Evolutionary conservation across 2,329 filamentous ascomycete genomes (phyloP), one percentile per base, ranked within the genome.

Genomic region (Ophiostoma triangulosporum): DNA sequence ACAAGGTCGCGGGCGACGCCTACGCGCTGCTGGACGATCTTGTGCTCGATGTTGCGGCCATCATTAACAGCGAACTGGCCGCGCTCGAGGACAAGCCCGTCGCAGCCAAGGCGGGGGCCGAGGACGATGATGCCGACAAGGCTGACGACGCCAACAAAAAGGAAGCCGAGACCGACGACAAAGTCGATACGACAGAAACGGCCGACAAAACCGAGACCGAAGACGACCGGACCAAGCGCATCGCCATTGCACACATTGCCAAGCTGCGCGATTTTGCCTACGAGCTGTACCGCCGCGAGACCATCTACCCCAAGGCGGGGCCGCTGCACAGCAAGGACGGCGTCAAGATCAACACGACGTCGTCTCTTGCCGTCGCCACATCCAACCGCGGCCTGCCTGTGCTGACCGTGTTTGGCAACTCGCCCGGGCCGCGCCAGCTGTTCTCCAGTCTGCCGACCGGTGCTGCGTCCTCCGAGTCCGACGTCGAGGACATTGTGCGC

Each of bases 391-490:
- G 59, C 65, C 76, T 59, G 67, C 51, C 55, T 15, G 83, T 91
- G 6, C 71, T 96, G 55, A 91, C 87, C 1, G 72, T 95, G 1
- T 83, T 82, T 60, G 88, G 87, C 53, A 85, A 82, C 60, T 85
- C 85, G 38, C 81, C 83, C 1, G 81, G 81, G 46, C 77, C 86
- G 33, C 84, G 82, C 60, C 86, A 91, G 56, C 72, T 96, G 4
- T 96, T 93, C 65, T 95, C 91, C 4, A 95, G 90, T 66, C 72
- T 95, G 50, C 86, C 85, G 59, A 61, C 63, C 9, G 55, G 62
- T 15, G 6, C 8, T 36, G 14, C 24, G 40, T 45, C 11, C 46
- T 52, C 9, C 52, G 50, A 65, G 55, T 68, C 66, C 48, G 70
- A 75, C 11, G 68, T 88, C 9, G 75, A 78, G 51, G 84, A 88